phyloP scores from a whole-genome alignment of 1,284 basidiomycete species.

The Apiotrichum siamense region DNA sequence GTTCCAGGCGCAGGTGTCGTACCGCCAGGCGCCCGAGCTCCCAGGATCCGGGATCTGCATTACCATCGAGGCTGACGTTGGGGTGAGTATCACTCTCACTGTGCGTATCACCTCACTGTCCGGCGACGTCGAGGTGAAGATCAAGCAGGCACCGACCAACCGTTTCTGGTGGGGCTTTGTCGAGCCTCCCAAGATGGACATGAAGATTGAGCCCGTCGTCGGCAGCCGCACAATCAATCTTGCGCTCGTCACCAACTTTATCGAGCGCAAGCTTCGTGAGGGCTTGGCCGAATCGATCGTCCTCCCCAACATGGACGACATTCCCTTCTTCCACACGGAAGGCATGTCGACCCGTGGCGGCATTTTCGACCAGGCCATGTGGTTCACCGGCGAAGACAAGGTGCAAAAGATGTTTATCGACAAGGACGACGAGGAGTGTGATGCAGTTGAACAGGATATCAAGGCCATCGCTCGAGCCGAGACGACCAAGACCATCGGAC shows the following conservation, averaged over 20 bases:
- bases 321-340: conserved; percentile 84
- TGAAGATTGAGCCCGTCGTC: conserved; percentile 87
- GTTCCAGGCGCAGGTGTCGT: conserved; percentile 76
- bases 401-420: not conserved
- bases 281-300: conserved; percentile 92
- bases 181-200: conserved; percentile 77
- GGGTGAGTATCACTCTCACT: conserved; percentile 80
- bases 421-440: not conserved
- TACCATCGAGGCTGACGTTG: conserved; percentile 77
- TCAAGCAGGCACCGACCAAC: conserved; percentile 92
- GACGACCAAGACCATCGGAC: too few relatives aligned
- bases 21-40: conserved; percentile 44
- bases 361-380: conserved; percentile 73
- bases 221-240: conserved; percentile 57
- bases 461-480: not conserved
- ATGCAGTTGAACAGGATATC: not conserved
- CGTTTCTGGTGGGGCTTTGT: conserved; percentile 98
- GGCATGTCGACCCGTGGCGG: conserved; percentile 69
- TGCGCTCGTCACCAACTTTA: conserved; percentile 76
- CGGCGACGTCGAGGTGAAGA: conserved; percentile 80
- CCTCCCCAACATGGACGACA: conserved; percentile 95
- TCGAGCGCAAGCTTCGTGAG: conserved; percentile 82
- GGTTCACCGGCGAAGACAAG: not conserved
- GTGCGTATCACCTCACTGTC: conserved; percentile 77
- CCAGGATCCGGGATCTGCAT: conserved; percentile 75